Evolutionary conservation across 192 early-diverging fungal species (phyloP), one percentile per base, ranked within the genome.

Genomic region (Irineochytrium annulatum): DNA sequence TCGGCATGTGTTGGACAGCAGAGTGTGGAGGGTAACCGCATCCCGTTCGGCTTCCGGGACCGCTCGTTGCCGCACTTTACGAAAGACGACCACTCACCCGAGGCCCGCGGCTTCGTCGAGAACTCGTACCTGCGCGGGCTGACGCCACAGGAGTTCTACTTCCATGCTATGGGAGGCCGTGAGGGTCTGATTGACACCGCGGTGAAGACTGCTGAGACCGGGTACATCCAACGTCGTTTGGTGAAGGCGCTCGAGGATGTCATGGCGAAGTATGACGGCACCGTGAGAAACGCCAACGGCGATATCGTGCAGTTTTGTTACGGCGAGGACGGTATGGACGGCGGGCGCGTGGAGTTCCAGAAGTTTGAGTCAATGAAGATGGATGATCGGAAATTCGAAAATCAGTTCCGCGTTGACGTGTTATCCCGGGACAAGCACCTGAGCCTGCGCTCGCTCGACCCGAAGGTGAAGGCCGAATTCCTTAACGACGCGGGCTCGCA

Each of bases 161-260:
- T 99, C 86, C 96, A 99, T 73, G 93, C 94, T 20, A 97, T 97
- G 94, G 94, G 93, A 80, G 96, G 96, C 66, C 92, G 96, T 80
- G 96, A 99, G 85, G 96, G 96, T 77, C 75, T 98, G 72, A 98
- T 96, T 67, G 96, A 98, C 77, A 98, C 96, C 26, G 96, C 96
- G 65, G 94, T 98, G 59, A 97, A 99, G 77, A 81, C 95, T 17
- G 94, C 96, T n/a, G 94, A 97, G 69, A 96, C 96, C 1, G 96
- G 96, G 27, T 99, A 99, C 71, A 96, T 99, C 55, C 96, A 99
- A 75, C 93, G 96, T 66, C 91, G 96, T 75, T 75, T 99, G 57
- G 88, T 99, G 53, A 99, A 99, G 78, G 92, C 94, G 16, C 71
- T 99, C 61, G 96, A 99, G 72, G 96, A 97, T 80, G 86, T 96